These are phyloP conservation scores for Infundibulicybe gibba DNA, from an alignment of 768 basidiomycete species.

Conservation along the genomic window DNA sequence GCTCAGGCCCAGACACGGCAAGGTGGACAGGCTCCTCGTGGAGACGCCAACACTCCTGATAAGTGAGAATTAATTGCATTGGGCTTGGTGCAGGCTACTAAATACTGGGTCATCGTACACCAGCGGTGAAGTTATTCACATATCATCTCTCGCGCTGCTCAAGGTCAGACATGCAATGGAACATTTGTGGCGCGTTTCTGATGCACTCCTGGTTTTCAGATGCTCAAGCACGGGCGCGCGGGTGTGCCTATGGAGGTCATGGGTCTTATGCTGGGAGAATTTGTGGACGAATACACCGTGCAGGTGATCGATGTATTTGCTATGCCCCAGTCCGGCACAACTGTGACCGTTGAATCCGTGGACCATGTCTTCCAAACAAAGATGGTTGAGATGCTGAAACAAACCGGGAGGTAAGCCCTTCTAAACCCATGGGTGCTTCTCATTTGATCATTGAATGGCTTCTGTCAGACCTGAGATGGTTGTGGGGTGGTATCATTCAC, in stretches of 20 bases:
- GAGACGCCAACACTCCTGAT: constrained; percentile 63
- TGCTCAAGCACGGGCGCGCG: constrained; percentile 98
- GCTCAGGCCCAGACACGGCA: constrained; percentile 40
- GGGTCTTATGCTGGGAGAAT: constrained; percentile 97
- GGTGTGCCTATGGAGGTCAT: constrained; percentile 99
- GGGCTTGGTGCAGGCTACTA: not conserved
- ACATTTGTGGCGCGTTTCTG: not conserved
- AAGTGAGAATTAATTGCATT: constrained; percentile 44
- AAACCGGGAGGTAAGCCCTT: constrained; percentile 83
- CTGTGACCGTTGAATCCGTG: constrained; percentile 95
- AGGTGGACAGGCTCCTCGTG: constrained; percentile 34
- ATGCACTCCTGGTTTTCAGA: constrained; percentile 44
- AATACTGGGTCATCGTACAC: constrained; percentile 7
- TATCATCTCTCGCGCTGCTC: constrained; percentile 92
- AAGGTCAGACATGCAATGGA: constrained; percentile 56
- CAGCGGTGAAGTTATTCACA: constrained; percentile 94
- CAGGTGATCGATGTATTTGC: constrained; percentile 97
- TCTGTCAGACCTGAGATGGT: constrained; percentile 87
- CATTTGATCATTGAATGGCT: not conserved
- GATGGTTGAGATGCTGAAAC: constrained; percentile 99
- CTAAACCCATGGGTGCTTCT: not conserved
- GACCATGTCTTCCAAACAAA: constrained; percentile 98
- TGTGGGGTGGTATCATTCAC: constrained; percentile 99
- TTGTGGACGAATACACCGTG: constrained; percentile 96
- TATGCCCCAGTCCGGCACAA: constrained; percentile 98